phyloP scores from a whole-genome alignment of 2,329 filamentous ascomycete species.

The Fusarium sp. region DNA sequence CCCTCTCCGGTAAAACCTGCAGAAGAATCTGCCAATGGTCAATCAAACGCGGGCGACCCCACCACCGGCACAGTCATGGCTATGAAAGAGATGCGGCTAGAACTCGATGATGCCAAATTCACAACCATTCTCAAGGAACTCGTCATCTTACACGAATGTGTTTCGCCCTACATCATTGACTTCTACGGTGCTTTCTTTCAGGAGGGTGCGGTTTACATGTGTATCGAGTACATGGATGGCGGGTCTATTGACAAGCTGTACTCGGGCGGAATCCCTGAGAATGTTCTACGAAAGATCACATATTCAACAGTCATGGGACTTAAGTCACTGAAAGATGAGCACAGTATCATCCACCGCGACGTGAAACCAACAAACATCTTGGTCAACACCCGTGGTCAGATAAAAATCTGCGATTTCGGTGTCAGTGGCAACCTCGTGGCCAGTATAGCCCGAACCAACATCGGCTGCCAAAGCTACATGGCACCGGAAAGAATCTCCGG shows the following conservation, averaged over 20 bases:
- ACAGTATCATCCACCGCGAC: slow-evolving; percentile 99
- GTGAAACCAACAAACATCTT: slow-evolving; percentile 99
- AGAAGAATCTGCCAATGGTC: slow-evolving; percentile 51
- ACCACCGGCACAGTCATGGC: slow-evolving; percentile 90
- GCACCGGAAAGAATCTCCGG: slow-evolving; percentile 95
- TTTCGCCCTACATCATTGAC: slow-evolving; percentile 97
- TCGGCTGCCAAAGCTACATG: slow-evolving; percentile 99
- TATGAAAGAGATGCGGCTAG: slow-evolving; percentile 98
- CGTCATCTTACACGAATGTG: slow-evolving; percentile 93
- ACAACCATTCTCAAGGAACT: slow-evolving; percentile 97
- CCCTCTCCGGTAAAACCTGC: slow-evolving; percentile 52
- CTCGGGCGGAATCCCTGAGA: slow-evolving; percentile 89
- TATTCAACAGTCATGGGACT: slow-evolving; percentile 91
- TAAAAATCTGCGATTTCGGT: slow-evolving; percentile 99
- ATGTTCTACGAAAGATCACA: slow-evolving; percentile 90
- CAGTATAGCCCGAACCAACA: slow-evolving; percentile 98
- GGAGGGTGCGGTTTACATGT: slow-evolving; percentile 98
- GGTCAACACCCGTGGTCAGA: slow-evolving; percentile 87
- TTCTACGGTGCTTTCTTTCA: slow-evolving; percentile 99
- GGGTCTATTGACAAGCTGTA: slow-evolving; percentile 98
- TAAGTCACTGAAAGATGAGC: slow-evolving; percentile 94
- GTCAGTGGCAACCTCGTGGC: slow-evolving; percentile 97
- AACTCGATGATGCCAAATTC: slow-evolving; percentile 97
- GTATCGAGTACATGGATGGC: slow-evolving; percentile 99
- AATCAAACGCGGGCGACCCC: slow-evolving; percentile 52